Percentiles rank a stretch among this genome's conserved stretches.
Evolutionary conservation across 225 moss, liverwort and hornwort genomes (phyloP).

Genomic region (Polytrichum commune): DNA sequence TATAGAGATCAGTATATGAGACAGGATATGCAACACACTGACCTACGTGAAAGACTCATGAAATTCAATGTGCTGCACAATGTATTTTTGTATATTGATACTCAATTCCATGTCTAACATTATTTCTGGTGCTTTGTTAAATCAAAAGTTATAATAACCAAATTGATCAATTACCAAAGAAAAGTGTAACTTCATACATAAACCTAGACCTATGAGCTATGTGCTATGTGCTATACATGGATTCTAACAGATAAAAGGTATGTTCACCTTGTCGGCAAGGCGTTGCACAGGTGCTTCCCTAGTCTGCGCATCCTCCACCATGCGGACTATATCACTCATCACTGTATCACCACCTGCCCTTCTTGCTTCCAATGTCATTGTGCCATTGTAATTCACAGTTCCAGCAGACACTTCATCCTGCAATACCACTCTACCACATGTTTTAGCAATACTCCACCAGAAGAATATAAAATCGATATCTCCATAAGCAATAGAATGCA

Average conservation of each 20-base stretch:
- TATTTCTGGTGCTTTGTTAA: too few species aligned
- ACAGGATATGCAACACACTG: too few species aligned
- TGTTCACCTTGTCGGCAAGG: slow-evolving; percentile 79
- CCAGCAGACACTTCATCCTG: slow-evolving; percentile 98
- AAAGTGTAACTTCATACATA: slow-evolving; percentile 8
- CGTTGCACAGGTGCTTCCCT: slow-evolving; percentile 98
- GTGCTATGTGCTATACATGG: too few species aligned
- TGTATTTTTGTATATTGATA: too few species aligned
- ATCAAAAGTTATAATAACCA: not conserved
- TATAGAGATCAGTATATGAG: too few species aligned
- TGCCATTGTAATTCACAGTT: slow-evolving; percentile 92
- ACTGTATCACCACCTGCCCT: slow-evolving; percentile 97
- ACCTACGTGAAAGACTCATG: too few species aligned
- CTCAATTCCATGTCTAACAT: too few species aligned
- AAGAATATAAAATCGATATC: not conserved
- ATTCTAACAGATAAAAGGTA: not conserved
- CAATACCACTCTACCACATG: slow-evolving; percentile 5
- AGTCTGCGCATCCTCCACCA: slow-evolving; percentile 99
- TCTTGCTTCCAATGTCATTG: slow-evolving; percentile 81
- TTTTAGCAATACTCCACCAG: slow-evolving; percentile 3
- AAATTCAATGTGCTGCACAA: too few species aligned
- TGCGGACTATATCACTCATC: slow-evolving; percentile 92
- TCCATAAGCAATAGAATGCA: too few species aligned
- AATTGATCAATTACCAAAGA: slow-evolving; percentile 1
- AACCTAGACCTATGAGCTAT: not conserved